Evolutionary conservation across 768 basidiomycete genomes (phyloP), one percentile per base, ranked within the genome.

Genomic region (Tephrocybe sp.): DNA sequence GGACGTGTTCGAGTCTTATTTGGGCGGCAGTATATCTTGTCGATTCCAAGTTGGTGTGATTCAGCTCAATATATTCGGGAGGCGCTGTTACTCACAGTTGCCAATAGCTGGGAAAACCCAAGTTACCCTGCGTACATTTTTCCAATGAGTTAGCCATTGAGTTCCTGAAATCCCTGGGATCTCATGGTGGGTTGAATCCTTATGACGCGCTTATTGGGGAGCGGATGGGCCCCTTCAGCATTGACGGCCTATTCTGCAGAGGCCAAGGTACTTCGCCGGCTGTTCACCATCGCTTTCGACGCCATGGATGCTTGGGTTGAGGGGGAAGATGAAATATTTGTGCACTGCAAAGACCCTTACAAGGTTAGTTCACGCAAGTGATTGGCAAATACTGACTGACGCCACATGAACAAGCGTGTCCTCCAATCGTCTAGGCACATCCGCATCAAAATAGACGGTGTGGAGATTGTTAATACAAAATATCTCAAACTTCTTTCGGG

Each of bases 341-440:
- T 73, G 1, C 84, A 86, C 51, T 79, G 82, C 7, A 84, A 80
- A 56, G 83, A 86, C 60, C 83, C 83, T 1, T 86, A 83, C 65
- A 86, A 86, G 72, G 84, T 83, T 15, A 34, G 33, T 9, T 9
- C 13, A 12, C 15, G 4, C 33, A 34, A 34, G 6, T 29, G 11
- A 11, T 29, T 5, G 15, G 8, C 8, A 12, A 18, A 18, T 15
- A n/a, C 39, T 19, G 18, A 25, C 24, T n/a, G 21, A 29, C 13
- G 9, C 12, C n/a, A 34, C 33, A 34, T 12, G 33, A 4, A 34
- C 27, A 49, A 86, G 84, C 78, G 84, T 50, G 71, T 83, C 1
- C 65, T 82, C 0, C 76, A 73, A 43, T 82, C 82, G 0, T 83
- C 84, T 3, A 72, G 80, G 45, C 77, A 84, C 55, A 69, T 86